Evolutionary conservation across 495 filamentous ascomycete genomes (phyloP).

Genomic region (Bryoglossum gracile): DNA sequence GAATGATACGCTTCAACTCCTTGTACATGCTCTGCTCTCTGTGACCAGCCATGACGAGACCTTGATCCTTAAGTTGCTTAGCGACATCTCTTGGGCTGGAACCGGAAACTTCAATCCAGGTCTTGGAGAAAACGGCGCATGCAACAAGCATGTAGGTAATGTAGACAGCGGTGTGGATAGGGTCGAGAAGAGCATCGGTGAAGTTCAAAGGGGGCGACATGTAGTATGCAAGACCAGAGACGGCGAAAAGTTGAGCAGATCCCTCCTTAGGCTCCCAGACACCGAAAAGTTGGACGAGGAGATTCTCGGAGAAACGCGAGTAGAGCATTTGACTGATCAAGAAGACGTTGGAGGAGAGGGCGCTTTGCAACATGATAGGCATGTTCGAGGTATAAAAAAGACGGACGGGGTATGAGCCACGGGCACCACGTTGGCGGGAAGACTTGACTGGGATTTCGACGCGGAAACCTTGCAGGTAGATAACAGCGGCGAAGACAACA

Average conservation of each 20-base stretch:
- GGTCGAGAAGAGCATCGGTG: slow-evolving; percentile 90
- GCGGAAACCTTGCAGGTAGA: slow-evolving; percentile 99
- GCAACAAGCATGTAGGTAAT: slow-evolving; percentile 95
- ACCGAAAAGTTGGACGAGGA: slow-evolving; percentile 91
- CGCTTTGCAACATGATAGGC: slow-evolving; percentile 99
- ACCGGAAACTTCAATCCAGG: slow-evolving; percentile 99
- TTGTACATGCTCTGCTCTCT: slow-evolving; percentile 99
- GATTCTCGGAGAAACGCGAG: slow-evolving; percentile 96
- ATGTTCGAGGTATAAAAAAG: slow-evolving; percentile 89
- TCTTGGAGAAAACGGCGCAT: slow-evolving; percentile 99
- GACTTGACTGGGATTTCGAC: slow-evolving; percentile 99
- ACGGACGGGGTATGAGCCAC: slow-evolving; percentile 73
- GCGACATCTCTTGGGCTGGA: slow-evolving; percentile 96
- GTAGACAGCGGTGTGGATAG: slow-evolving; percentile 93
- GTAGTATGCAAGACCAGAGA: slow-evolving; percentile 94
- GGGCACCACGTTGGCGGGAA: slow-evolving; percentile 95
- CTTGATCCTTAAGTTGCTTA: slow-evolving; percentile 99
- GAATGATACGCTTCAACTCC: slow-evolving; percentile 98
- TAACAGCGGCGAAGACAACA: slow-evolving; percentile 89
- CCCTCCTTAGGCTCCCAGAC: slow-evolving; percentile 98
- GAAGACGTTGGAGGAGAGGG: slow-evolving; percentile 98
- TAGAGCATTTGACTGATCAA: slow-evolving; percentile 98
- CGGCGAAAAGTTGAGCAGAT: slow-evolving; percentile 86
- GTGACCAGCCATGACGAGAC: slow-evolving; percentile 98
- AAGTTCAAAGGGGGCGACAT: slow-evolving; percentile 98